These are phyloP conservation scores for Larix kaempferi DNA, from an alignment of 75 land plant genomes.

Conservation along the genomic window DNA sequence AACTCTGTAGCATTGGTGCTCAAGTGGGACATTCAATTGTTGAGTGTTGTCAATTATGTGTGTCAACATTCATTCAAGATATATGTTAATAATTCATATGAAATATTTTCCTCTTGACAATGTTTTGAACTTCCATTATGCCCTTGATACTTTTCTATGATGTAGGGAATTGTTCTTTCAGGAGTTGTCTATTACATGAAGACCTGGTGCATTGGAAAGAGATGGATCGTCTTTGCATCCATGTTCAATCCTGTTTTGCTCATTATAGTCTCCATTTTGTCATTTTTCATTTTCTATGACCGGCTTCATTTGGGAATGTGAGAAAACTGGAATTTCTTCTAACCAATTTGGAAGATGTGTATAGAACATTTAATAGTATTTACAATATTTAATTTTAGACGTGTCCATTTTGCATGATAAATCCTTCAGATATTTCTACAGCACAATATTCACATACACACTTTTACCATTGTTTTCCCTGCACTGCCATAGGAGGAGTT, in stretches of 20 bases:
- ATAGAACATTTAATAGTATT: not conserved
- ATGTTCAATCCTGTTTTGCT: constrained; percentile 51
- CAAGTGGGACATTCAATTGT: constrained; percentile 16
- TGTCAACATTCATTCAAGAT: not conserved
- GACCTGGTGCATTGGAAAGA: constrained; percentile 44
- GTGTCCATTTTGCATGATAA: not conserved
- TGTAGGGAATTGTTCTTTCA: constrained; percentile 34
- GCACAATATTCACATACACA: not conserved
- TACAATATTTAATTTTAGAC: not conserved
- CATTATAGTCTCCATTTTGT: constrained; percentile 36
- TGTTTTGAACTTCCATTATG: not conserved
- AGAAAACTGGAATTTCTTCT: not conserved
- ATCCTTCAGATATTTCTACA: no score
- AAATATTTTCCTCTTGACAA: not conserved
- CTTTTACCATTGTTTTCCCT: no score
- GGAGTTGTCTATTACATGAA: constrained; percentile 32
- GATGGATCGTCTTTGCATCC: constrained; percentile 42
- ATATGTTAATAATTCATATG: not conserved
- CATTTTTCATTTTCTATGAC: constrained; percentile 23
- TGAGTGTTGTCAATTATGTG: constrained; percentile 25
- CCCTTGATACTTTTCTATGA: not conserved
- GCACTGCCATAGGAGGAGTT: constrained; percentile 15
- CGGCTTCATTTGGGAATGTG: constrained; percentile 44
- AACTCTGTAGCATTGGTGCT: constrained; percentile 27
- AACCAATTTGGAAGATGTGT: not conserved